These are phyloP conservation scores for Suillus subaureus DNA, from an alignment of 768 basidiomycete species.

Conservation along the genomic window DNA sequence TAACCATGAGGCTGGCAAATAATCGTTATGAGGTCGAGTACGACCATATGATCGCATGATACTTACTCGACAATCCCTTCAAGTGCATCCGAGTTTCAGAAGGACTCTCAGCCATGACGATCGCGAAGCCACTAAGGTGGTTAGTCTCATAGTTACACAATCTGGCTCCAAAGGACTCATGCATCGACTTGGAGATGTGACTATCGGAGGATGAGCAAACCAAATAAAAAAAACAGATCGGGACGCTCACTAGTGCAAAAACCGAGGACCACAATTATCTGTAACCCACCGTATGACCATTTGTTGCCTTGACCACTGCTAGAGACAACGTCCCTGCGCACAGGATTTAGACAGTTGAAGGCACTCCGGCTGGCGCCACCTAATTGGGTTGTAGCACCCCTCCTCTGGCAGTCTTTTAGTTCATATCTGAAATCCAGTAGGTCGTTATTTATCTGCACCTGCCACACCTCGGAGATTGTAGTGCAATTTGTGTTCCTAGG, in stretches of 20 bases:
- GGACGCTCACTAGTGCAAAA: conserved; percentile 39
- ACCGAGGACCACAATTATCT: conserved; percentile 66
- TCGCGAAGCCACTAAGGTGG: conserved; percentile 26
- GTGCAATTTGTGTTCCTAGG: no score
- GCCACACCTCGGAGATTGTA: no score
- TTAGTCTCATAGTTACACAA: background rate
- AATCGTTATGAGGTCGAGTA: background rate
- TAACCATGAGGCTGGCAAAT: conserved; percentile 19
- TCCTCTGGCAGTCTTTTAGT: no score
- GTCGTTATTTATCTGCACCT: no score
- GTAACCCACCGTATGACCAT: conserved; percentile 44
- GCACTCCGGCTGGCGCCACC: conserved; percentile 19
- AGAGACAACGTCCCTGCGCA: conserved; percentile 24
- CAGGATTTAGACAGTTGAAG: conserved; percentile 29
- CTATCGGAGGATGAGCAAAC: conserved; percentile 10
- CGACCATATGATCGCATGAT: no score
- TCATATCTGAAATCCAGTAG: no score
- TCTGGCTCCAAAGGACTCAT: conserved; percentile 13
- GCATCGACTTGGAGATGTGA: conserved; percentile 24
- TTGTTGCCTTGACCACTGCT: conserved; percentile 37
- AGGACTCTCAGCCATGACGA: conserved; percentile 30
- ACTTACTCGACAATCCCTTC: conserved; percentile 18
- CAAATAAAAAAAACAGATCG: background rate
- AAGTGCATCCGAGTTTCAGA: conserved; percentile 18
- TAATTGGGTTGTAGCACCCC: conserved; percentile 15